Base-by-base conservation (phyloP, 805 yeast genomes). In the Scheffersomyces spartinae region DNA sequence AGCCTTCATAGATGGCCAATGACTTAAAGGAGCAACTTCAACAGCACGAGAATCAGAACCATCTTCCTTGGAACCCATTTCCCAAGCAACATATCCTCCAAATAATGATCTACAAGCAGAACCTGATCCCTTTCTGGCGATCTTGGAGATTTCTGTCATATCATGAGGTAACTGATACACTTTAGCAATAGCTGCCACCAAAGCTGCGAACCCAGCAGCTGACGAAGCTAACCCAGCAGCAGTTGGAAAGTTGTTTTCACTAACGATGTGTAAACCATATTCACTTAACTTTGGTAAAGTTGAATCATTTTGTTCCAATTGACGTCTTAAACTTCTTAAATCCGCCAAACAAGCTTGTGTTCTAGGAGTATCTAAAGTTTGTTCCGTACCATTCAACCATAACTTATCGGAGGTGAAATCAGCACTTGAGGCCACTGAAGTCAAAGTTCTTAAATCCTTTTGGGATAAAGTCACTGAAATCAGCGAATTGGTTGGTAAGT, bases 31-130 rank as follows among this genome's bases (percentile, higher is more conserved):
- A 3, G 95, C 94, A 20, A 91, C 71, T 57, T 86, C 84, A 15
- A 85, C 94, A 3, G 99, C 99, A 41, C 74, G 77, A 9, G 96
- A 86, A 56, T 91, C 98, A 23, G 71, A 64, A n/a, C 98, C 98
- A 45, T 85, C 78, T 0, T 36, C 55, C 31, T 45, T 35, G 3
- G 40, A 37, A 30, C 99, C 99, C 96, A 86, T 85, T 52, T 91
- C 95, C 99, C 99, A 91, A 3, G 97, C 97, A 8, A 91, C 99
- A 47, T 74, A 91, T 6, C 99, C 99, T 24, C 98, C 97, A 54
- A 83, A 84, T 34, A 91, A 62, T 6, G 97, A 91, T 52, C 99
- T 71, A 58, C 99, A 91, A 5, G 98, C 98, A 9, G 95, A 84
- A 3, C 98, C 99, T 5, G 96, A 85, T 17, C 99, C 99, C 57